phyloP scores from a whole-genome alignment of 2,329 filamentous ascomycete genomes.

The Trichoderma simmonsii region DNA sequence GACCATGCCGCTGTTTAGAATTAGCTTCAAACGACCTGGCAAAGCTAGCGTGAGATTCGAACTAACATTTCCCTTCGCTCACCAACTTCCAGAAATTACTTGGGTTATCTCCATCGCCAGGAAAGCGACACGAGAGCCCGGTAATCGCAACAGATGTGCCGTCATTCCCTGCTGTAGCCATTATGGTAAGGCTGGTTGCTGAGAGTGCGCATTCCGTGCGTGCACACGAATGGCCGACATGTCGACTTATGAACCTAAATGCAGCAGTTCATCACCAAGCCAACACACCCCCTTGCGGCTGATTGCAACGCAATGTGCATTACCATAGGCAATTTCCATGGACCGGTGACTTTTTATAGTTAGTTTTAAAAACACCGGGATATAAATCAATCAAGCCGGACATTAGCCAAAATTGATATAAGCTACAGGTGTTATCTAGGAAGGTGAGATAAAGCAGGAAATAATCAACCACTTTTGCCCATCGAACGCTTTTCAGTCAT shows the following conservation, averaged over 20 bases:
- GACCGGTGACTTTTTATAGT: background rate
- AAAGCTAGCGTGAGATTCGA: background rate
- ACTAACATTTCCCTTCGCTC: background rate
- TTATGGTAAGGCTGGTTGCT: background rate
- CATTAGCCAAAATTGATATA: background rate
- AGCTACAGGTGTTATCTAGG: background rate
- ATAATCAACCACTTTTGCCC: background rate
- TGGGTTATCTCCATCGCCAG: background rate
- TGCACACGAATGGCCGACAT: background rate
- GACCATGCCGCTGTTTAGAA: background rate
- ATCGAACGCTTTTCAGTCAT: background rate
- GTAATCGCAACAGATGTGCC: background rate
- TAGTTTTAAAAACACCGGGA: background rate
- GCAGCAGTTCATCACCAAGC: background rate
- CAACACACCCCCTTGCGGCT: background rate
- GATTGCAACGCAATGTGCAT: background rate
- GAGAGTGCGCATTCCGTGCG: background rate
- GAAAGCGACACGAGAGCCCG: background rate
- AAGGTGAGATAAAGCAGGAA: background rate
- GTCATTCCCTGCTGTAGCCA: background rate
- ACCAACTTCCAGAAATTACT: background rate
- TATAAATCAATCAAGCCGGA: background rate
- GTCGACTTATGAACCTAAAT: background rate
- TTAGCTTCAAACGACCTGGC: background rate
- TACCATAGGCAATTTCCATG: background rate